Conservation (phyloP, 2,329 filamentous ascomycete genomes). For the Fusarium sp. region DNA sequence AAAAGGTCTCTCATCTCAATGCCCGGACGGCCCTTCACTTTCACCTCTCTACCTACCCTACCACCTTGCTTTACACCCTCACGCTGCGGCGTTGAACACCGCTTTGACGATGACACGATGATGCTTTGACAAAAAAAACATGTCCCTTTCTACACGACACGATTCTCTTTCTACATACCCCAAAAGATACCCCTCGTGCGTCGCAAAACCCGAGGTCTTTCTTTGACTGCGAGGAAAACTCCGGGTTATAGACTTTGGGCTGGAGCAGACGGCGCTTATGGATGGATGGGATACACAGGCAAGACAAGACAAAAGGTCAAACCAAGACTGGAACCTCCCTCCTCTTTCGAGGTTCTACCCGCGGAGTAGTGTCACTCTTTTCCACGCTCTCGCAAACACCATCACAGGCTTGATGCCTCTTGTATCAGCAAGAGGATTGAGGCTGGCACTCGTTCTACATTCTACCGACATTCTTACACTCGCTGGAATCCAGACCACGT, state of each 20-base stretch:
- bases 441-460: constrained; percentile 47
- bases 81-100: constrained; percentile 45
- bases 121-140: constrained; percentile 6
- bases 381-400: constrained; percentile 22
- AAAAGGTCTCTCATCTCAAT: constrained; percentile 21
- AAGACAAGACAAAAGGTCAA: constrained; percentile 34
- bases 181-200: constrained; percentile 47
- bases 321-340: constrained; percentile 21
- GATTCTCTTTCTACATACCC: constrained; percentile 41
- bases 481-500: constrained; percentile 33
- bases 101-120: constrained; percentile 44
- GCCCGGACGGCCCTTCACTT: constrained; percentile 27
- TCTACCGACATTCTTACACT: constrained; percentile 43
- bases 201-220: constrained; percentile 40
- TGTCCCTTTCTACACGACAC: constrained; percentile 27
- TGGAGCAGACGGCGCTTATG: constrained; percentile 45
- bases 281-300: constrained; percentile 33
- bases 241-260: constrained; percentile 44
- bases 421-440: constrained; percentile 39
- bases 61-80: constrained; percentile 13
- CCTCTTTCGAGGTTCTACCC: constrained; percentile 4
- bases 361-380: constrained; percentile 27
- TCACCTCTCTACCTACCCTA: constrained; percentile 23
- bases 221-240: constrained; percentile 18
- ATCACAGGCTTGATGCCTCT: constrained; percentile 46